Percentiles rank a stretch among this genome's conserved stretches.
These are phyloP conservation scores for Eucalyptus fibrosa DNA, from an alignment of 345 rosid species.

Conservation along the genomic window DNA sequence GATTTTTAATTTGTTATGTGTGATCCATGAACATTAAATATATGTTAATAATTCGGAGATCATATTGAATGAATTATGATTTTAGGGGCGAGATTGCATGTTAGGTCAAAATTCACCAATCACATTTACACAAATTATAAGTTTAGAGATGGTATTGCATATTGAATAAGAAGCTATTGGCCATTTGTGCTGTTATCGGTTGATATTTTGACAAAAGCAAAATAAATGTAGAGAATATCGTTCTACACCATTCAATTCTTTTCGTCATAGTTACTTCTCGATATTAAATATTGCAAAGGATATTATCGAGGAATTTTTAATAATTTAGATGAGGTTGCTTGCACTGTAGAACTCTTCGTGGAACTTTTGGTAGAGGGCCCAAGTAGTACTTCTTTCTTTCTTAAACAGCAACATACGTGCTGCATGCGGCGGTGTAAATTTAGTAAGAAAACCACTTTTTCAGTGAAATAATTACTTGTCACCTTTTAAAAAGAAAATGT, in stretches of 20 bases:
- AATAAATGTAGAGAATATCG: not conserved
- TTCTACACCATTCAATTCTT: not conserved
- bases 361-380: not conserved
- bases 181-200: fast-evolving
- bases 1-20: no score
- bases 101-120: fast-evolving
- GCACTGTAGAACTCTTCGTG: not conserved
- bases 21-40: no score
- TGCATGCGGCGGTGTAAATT: not conserved
- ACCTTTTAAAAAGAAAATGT: not conserved
- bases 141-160: fast-evolving
- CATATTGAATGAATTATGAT: not conserved
- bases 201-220: no score
- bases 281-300: not conserved
- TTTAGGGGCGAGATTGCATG: no score
- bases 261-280: not conserved
- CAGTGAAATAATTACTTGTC: not conserved
- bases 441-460: not conserved
- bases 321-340: not conserved
- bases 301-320: not conserved
- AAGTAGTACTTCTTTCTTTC: not conserved
- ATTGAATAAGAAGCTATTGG: not conserved
- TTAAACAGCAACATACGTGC: not conserved
- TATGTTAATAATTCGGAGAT: fast-evolving
- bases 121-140: not conserved